Percentiles rank a stretch among this genome's conserved stretches.
Evolutionary conservation across 108 stramenopile species (phyloP).

Genomic region (Conticribra guillardii): DNA sequence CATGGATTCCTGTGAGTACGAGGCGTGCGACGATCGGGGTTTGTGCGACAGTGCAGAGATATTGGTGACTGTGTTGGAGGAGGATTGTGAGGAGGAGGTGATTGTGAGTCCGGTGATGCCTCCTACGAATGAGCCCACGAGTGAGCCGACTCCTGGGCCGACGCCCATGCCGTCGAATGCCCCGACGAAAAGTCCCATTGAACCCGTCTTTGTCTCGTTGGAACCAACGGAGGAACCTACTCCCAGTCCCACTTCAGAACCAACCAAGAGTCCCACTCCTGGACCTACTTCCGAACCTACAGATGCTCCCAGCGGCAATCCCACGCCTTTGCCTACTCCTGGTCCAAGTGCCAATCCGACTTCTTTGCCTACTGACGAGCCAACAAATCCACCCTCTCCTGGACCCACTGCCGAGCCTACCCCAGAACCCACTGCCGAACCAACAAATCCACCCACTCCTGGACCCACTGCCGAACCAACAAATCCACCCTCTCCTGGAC

Average conservation of each 20-base stretch:
- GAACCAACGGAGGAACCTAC: neutral
- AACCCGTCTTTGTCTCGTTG: neutral
- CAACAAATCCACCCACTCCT: slow-evolving; percentile 6
- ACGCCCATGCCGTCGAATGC: neutral
- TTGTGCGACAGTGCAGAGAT: slow-evolving; percentile 26
- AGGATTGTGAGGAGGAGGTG: slow-evolving; percentile 6
- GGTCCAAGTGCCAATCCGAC: slow-evolving; percentile 14
- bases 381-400: slow-evolving; percentile 1
- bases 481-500: neutral
- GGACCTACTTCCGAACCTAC: neutral
- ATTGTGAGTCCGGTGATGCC: neutral
- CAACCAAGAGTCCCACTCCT: neutral
- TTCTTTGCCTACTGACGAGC: slow-evolving; percentile 8
- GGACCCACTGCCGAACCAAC: neutral
- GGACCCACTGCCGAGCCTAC: slow-evolving; percentile 1
- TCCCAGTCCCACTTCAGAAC: neutral
- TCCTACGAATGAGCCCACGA: neutral
- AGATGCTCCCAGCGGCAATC: neutral
- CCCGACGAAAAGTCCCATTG: neutral
- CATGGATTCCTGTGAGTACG: slow-evolving; percentile 22
- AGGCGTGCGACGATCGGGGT: slow-evolving; percentile 24
- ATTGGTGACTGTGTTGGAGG: slow-evolving; percentile 1
- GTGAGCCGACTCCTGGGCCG: slow-evolving; percentile 5
- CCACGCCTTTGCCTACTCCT: slow-evolving; percentile 1
- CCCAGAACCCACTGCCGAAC: slow-evolving; percentile 4